Conservation (phyloP, 164 flowering plant species). For the Dillenia turbinata region DNA sequence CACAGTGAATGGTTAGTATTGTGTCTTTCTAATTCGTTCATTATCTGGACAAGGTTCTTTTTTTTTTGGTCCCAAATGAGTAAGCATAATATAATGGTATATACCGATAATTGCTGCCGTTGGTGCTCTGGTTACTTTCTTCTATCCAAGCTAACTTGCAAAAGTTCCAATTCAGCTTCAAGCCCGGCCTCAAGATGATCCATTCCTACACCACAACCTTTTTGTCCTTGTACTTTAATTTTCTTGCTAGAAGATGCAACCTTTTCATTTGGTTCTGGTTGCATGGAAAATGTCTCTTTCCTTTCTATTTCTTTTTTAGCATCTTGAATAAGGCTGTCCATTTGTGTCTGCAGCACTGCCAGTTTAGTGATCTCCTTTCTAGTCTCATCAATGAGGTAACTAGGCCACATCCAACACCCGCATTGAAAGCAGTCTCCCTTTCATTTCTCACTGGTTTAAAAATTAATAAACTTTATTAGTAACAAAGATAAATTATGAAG, state of each 20-base stretch:
- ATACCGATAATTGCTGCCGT: conserved; percentile 33
- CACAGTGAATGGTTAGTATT: neutral
- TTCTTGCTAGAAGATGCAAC: neutral
- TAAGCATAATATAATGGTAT: neutral
- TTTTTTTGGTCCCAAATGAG: neutral
- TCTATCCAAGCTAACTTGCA: conserved; percentile 32
- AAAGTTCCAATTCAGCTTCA: conserved; percentile 41
- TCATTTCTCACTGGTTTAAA: conserved; percentile 13
- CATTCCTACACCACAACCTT: conserved; percentile 12
- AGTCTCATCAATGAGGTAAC: conserved; percentile 36
- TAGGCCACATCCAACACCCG: conserved; percentile 43
- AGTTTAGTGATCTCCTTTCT: conserved; percentile 44
- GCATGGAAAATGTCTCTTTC: conserved; percentile 6
- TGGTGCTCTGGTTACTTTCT: conserved; percentile 15
- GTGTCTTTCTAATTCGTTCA: neutral
- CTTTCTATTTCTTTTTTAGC: conserved; percentile 21
- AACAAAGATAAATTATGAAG: too few species aligned
- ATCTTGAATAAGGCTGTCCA: conserved; percentile 34
- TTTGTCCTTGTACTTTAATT: too few species aligned
- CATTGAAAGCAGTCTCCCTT: conserved; percentile 23
- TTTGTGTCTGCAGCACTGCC: conserved; percentile 28
- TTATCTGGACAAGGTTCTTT: too few species aligned
- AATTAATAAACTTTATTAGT: too few species aligned
- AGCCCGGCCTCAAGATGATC: conserved; percentile 45
- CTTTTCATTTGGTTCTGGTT: conserved; percentile 4